These are phyloP conservation scores for Vitis riparia DNA, from an alignment of 164 flowering plant genomes.

Conservation along the genomic window DNA sequence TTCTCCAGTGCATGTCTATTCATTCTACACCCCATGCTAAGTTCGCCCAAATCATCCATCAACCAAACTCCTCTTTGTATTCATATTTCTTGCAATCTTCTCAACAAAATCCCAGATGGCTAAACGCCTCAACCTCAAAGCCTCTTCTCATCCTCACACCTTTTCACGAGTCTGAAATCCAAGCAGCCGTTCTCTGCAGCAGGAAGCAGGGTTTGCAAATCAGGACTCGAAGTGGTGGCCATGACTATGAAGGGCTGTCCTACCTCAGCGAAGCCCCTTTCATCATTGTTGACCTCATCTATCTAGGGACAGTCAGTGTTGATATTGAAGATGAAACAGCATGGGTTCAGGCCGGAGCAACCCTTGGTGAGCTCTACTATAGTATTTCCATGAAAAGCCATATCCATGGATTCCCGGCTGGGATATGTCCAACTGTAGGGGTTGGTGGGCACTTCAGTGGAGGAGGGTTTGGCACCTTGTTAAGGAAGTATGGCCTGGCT, in stretches of 20 bases:
- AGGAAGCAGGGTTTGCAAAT: constrained; percentile 17
- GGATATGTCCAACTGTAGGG: constrained; percentile 31
- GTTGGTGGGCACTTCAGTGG: constrained; percentile 42
- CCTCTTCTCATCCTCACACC: constrained; percentile 35
- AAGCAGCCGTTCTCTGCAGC: constrained; percentile 25
- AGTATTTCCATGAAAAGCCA: constrained; percentile 19
- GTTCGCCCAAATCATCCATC: constrained; percentile 5
- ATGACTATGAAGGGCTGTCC: constrained; percentile 41
- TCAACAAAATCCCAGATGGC: constrained; percentile 18
- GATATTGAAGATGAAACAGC: constrained; percentile 22
- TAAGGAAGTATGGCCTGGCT: constrained; percentile 32
- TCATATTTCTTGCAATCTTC: constrained; percentile 13
- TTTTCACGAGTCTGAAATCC: constrained; percentile 19
- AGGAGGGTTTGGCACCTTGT: constrained; percentile 32
- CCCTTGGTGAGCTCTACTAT: constrained; percentile 36
- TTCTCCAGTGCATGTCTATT: constrained; percentile 21
- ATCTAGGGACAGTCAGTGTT: constrained; percentile 15
- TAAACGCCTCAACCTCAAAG: constrained; percentile 5
- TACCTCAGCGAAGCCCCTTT: constrained; percentile 21
- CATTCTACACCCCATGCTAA: not conserved
- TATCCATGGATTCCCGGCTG: constrained; percentile 34
- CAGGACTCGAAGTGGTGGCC: constrained; percentile 32
- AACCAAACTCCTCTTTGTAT: constrained; percentile 8
- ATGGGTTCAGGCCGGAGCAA: constrained; percentile 37
- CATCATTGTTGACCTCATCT: constrained; percentile 27